A percentile compares a stretch with the other conserved stretches of the same genome.
Conservation (phyloP, 2,329 filamentous ascomycete genomes). For the Aspergillus felis region DNA sequence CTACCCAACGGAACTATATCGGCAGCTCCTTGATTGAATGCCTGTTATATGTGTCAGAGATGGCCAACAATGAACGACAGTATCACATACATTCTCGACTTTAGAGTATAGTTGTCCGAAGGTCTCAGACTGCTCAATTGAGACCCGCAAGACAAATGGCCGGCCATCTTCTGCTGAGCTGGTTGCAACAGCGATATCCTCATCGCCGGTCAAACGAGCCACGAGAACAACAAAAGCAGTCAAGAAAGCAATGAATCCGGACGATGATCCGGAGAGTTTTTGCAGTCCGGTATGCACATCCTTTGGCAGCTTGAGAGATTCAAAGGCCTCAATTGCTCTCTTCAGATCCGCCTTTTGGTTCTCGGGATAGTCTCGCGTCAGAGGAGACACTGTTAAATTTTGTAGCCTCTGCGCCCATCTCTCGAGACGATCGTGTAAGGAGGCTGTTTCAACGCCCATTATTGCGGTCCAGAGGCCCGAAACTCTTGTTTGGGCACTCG, state of each 20-base stretch:
- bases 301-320: slow-evolving; percentile 36
- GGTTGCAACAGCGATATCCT: slow-evolving; percentile 47
- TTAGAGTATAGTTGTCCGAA: slow-evolving; percentile 40
- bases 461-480: slow-evolving; percentile 21
- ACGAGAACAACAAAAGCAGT: slow-evolving; percentile 44
- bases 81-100: slow-evolving; percentile 35
- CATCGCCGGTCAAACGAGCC: slow-evolving; percentile 46
- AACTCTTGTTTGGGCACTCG: slow-evolving; percentile 1
- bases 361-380: slow-evolving; percentile 44
- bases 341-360: slow-evolving; percentile 34
- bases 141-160: slow-evolving; percentile 43
- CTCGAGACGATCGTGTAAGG: slow-evolving; percentile 37
- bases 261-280: slow-evolving; percentile 33
- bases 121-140: slow-evolving; percentile 37
- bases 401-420: slow-evolving; percentile 40
- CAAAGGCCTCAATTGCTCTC: slow-evolving; percentile 42
- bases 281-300: slow-evolving; percentile 35
- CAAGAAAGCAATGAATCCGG: slow-evolving; percentile 40
- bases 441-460: slow-evolving; percentile 31
- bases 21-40: slow-evolving; percentile 37
- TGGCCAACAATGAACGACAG: not conserved
- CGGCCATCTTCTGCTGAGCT: slow-evolving; percentile 42
- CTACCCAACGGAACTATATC: slow-evolving; percentile 41
- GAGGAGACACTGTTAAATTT: slow-evolving; percentile 41
- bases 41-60: slow-evolving; percentile 22